Conservation (phyloP, 768 basidiomycete species). For the Hygrophorus pudorinus region DNA sequence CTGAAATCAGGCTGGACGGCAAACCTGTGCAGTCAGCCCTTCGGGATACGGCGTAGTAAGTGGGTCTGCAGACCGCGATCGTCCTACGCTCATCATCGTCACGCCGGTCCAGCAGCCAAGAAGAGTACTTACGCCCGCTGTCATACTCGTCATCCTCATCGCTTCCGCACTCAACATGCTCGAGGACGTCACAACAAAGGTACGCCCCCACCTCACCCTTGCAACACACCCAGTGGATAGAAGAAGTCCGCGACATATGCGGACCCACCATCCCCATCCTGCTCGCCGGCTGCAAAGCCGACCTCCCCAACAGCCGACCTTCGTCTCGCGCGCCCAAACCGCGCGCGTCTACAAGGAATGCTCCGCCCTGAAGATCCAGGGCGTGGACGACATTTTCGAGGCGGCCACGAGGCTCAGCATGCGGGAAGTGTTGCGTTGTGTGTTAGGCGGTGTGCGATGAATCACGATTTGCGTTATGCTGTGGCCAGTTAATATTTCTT, state of each 20-base stretch:
- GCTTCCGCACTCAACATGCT: conserved; percentile 95
- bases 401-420: conserved; percentile 94
- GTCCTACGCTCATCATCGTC: conserved; percentile 8
- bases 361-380: conserved; percentile 80
- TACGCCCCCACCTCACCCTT: conserved; percentile 18
- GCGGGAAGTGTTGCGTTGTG: conserved; percentile 61
- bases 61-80: conserved; percentile 7
- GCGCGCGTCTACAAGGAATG: conserved; percentile 92
- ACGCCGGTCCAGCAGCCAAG: conserved; percentile 84
- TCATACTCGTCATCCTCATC: conserved; percentile 98
- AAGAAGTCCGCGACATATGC: conserved; percentile 96
- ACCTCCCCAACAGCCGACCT: conserved; percentile 40
- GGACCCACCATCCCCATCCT: conserved; percentile 88
- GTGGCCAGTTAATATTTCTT: too few relatives aligned
- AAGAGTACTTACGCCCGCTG: conserved; percentile 95
- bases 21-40: conserved; percentile 95
- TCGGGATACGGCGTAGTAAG: conserved; percentile 97
- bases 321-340: conserved; percentile 70
- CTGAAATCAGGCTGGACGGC: conserved; percentile 94
- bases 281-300: conserved; percentile 91
- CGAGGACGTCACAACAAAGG: conserved; percentile 93
- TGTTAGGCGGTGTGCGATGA: conserved; percentile 30
- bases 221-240: conserved; percentile 69
- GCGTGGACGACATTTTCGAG: conserved; percentile 96
- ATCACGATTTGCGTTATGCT: too few relatives aligned